Conservation (phyloP, 176 grass and related monocot species). For the Carex cristatella region DNA sequence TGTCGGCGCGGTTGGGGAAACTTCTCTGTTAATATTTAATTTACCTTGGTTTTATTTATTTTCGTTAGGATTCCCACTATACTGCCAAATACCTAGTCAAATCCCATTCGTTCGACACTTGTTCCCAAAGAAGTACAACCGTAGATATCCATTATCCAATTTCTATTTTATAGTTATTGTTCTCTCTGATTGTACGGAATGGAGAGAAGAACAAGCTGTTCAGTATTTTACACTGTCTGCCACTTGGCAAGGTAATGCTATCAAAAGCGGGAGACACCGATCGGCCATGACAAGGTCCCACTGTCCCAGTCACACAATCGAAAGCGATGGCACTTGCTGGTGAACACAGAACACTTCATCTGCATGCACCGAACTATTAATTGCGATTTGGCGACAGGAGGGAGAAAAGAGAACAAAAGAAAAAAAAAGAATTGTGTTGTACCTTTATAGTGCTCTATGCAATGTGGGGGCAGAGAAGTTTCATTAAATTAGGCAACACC, state of each 20-base stretch:
- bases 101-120: background rate
- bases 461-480: background rate
- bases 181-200: background rate
- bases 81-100: background rate
- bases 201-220: background rate
- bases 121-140: background rate
- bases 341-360: background rate
- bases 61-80: background rate
- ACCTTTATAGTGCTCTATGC: background rate
- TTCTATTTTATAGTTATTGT: background rate
- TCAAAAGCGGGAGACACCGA: background rate
- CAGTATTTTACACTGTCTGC: background rate
- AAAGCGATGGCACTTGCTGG: background rate
- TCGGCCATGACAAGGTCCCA: background rate
- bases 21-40: background rate
- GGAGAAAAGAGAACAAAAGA: background rate
- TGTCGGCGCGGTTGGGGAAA: background rate
- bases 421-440: background rate
- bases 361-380: constrained; percentile 12
- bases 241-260: background rate
- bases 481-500: background rate
- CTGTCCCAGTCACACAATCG: background rate
- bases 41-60: background rate
- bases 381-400: background rate
- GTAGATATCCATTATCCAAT: background rate